Evolutionary conservation across 176 grass and related monocot species (phyloP).

Genomic region (Oryza longistaminata): DNA sequence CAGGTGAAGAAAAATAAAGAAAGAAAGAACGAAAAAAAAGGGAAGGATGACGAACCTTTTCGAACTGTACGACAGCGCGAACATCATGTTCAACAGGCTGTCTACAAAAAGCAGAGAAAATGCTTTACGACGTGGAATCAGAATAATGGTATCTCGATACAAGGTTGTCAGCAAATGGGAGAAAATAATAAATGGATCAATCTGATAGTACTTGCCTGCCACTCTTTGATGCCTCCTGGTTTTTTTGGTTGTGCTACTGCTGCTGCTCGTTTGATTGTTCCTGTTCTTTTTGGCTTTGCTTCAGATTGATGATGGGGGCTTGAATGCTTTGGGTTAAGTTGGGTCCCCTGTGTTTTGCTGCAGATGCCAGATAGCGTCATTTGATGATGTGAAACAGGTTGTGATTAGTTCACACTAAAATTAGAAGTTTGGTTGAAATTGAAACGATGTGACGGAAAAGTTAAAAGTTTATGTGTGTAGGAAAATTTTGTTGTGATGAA

Average conservation of each 20-base stretch:
- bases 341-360: not conserved
- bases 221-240: not conserved
- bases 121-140: not conserved
- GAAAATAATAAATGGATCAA: not conserved
- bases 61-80: slow-evolving; percentile 44
- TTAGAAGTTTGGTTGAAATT: too few species aligned
- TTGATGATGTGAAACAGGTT: not conserved
- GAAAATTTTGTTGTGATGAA: too few species aligned
- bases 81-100: slow-evolving; percentile 32
- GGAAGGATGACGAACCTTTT: not conserved
- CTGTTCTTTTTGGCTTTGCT: not conserved
- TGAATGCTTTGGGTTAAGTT: not conserved
- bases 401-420: too few species aligned
- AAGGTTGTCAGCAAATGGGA: not conserved
- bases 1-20: not conserved
- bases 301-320: not conserved
- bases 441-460: too few species aligned
- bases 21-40: not conserved
- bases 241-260: not conserved
- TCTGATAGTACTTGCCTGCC: not conserved
- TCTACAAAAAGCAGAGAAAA: not conserved
- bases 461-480: too few species aligned
- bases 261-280: not conserved
- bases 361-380: not conserved
- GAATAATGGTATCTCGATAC: not conserved